Evolutionary conservation across 169 alveolate species (phyloP), one percentile per base, ranked within the genome.

Genomic region (Plasmodium vivax): DNA sequence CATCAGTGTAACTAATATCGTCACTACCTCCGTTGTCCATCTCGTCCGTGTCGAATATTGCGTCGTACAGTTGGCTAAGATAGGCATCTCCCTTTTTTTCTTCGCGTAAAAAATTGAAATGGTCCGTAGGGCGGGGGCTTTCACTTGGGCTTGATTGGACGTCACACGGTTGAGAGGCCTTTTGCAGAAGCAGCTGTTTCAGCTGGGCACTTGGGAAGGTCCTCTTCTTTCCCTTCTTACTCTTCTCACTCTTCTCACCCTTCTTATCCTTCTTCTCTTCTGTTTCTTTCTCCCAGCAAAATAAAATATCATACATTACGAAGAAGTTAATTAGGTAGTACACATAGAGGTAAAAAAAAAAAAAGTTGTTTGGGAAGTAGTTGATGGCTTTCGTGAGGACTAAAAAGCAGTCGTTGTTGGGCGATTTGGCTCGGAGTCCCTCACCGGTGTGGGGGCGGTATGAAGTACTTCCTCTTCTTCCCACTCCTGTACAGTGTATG

Each of bases 281-380:
- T 79, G 45, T 54, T 23, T 62, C 7, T 34, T 68, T 90, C 41
- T 90, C 94, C 94, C 94, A 90, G 34, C 19, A 80, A 71, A 90
- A 90, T 56, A 90, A 90, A 41, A 90, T 54, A 58, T 90, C 90
- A 80, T 79, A 81, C 7, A 90, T 23, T 32, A 23, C 77, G 82
- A 80, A 90, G 51, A 62, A 80, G 43, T 80, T 80, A 80, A 90
- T 79, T 43, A 90, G 7, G 72, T 79, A 90, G 80, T 90, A 68
- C 27, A 90, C 80, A 68, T 90, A 90, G 12, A 90, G 16, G 73
- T 80, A 90, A 7, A 90, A 68, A 62, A 88, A 88, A 88, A 90
- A 79, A 79, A 79, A 62, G 32, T 90, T 90, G 72, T 90, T 62
- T 41, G 90, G 83, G 82, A 80, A 80, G 38, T 36, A 80, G 47